Conservation (phyloP, 441 rosid genomes). For the Melastoma candidum region DNA sequence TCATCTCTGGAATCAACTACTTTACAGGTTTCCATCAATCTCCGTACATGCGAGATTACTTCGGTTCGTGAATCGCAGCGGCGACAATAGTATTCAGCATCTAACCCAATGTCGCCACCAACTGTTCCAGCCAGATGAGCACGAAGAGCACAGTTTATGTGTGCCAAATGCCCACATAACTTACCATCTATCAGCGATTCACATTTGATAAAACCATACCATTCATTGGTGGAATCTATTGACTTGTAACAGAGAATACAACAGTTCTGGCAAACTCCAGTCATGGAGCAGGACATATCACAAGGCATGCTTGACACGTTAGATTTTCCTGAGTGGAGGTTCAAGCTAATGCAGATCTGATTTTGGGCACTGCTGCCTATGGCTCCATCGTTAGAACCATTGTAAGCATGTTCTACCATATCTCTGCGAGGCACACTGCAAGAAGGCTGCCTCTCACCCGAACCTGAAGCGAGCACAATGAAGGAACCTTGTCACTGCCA, state of each 20-base stretch:
- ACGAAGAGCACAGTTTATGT: slow-evolving; percentile 68
- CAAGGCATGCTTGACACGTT: slow-evolving; percentile 41
- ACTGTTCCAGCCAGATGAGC: slow-evolving; percentile 83
- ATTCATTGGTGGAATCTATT: slow-evolving; percentile 34
- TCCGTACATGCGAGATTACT: slow-evolving; percentile 54
- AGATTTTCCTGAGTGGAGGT: slow-evolving; percentile 20
- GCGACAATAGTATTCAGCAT: slow-evolving; percentile 79
- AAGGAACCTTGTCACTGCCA: too few species aligned
- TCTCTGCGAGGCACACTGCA: slow-evolving; percentile 28
- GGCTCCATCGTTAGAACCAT: slow-evolving; percentile 27
- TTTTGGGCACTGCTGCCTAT: slow-evolving; percentile 68
- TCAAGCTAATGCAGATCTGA: slow-evolving; percentile 43
- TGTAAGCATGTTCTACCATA: slow-evolving; percentile 21
- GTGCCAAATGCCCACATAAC: slow-evolving; percentile 82
- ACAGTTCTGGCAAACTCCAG: slow-evolving; percentile 66
- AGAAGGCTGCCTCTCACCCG: slow-evolving; percentile 15
- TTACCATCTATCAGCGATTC: slow-evolving; percentile 39
- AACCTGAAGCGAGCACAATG: slow-evolving; percentile 17
- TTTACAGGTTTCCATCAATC: slow-evolving; percentile 45
- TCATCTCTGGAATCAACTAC: slow-evolving; percentile 42
- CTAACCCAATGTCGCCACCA: slow-evolving; percentile 83
- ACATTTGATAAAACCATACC: slow-evolving; percentile 67
- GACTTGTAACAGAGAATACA: slow-evolving; percentile 79
- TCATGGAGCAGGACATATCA: slow-evolving; percentile 77
- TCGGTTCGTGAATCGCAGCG: slow-evolving; percentile 71